Conservation (phyloP, 371 early-diverging fungal genomes). For the Haplosporangium sp. region DNA sequence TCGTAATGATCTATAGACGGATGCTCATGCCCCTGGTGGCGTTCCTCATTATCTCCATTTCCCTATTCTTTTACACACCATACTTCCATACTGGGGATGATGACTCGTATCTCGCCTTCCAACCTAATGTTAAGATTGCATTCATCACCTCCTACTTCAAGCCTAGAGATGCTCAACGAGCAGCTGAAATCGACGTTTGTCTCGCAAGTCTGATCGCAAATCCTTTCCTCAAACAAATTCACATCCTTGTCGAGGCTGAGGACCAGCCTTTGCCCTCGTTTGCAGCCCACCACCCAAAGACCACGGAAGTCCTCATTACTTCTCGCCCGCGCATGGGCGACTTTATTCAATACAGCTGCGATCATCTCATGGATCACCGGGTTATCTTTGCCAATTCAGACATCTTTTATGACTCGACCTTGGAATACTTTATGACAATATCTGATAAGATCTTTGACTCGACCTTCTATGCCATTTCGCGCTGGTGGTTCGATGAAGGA, state of each 20-base stretch:
- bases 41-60: too few relatives aligned
- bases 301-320: background rate
- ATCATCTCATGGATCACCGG: conserved; percentile 10
- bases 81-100: too few relatives aligned
- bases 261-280: conserved; percentile 17
- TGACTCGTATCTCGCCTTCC: conserved; percentile 3
- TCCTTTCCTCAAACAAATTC: conserved; percentile 8
- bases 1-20: too few relatives aligned
- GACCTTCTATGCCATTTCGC: conserved; percentile 21
- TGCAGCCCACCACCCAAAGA: background rate
- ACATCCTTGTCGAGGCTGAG: conserved; percentile 15
- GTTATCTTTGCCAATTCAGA: conserved; percentile 22
- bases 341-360: conserved; percentile 20
- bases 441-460: conserved; percentile 7
- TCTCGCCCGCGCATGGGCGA: conserved; percentile 19
- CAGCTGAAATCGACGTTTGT: conserved; percentile 12
- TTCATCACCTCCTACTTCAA: conserved; percentile 23
- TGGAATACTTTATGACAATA: conserved; percentile 17
- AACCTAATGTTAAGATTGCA: conserved; percentile 4
- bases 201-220: conserved; percentile 19
- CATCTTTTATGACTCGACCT: conserved; percentile 16
- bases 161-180: background rate
- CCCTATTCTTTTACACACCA: too few relatives aligned
- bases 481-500: background rate
- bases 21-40: too few relatives aligned